These are phyloP conservation scores for Drechslerella stenobrocha DNA, from an alignment of 2,329 filamentous ascomycete species.

Conservation along the genomic window DNA sequence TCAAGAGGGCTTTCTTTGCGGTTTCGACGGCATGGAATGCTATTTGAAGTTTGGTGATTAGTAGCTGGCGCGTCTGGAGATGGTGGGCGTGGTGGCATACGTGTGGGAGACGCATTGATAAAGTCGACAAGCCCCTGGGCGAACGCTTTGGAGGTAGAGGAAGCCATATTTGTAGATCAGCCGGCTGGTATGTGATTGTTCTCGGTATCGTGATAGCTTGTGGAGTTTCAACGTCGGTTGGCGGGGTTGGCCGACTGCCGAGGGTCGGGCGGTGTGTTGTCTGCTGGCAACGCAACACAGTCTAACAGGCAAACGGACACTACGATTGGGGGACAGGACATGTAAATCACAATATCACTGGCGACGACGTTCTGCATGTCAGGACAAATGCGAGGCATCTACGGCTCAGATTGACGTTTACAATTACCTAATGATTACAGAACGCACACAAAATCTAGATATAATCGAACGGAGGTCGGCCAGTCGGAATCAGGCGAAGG, in stretches of 20 bases:
- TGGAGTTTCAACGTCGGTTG: too few species aligned
- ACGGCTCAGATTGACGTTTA: too few species aligned
- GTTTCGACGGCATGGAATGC: constrained; percentile 92
- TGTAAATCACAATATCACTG: too few species aligned
- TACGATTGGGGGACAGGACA: too few species aligned
- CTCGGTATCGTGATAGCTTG: not conserved
- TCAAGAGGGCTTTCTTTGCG: constrained; percentile 72
- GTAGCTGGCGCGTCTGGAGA: not conserved
- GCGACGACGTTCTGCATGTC: too few species aligned
- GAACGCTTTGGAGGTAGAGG: constrained; percentile 51
- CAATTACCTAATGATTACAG: too few species aligned
- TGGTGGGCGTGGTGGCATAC: constrained; percentile 61
- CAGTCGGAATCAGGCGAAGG: constrained; percentile 7
- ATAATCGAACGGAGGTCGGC: too few species aligned
- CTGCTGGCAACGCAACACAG: too few species aligned
- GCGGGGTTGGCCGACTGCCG: constrained; percentile 24
- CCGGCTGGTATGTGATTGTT: not conserved
- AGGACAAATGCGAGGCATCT: too few species aligned
- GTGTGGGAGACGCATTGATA: constrained; percentile 82
- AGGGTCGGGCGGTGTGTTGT: too few species aligned
- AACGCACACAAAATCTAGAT: too few species aligned
- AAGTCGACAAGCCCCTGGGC: constrained; percentile 53
- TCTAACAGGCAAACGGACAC: too few species aligned
- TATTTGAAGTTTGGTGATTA: constrained; percentile 55
- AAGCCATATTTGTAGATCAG: constrained; percentile 20